Conservation (phyloP, 1,284 basidiomycete genomes). For the Psilocybe mexicana region DNA sequence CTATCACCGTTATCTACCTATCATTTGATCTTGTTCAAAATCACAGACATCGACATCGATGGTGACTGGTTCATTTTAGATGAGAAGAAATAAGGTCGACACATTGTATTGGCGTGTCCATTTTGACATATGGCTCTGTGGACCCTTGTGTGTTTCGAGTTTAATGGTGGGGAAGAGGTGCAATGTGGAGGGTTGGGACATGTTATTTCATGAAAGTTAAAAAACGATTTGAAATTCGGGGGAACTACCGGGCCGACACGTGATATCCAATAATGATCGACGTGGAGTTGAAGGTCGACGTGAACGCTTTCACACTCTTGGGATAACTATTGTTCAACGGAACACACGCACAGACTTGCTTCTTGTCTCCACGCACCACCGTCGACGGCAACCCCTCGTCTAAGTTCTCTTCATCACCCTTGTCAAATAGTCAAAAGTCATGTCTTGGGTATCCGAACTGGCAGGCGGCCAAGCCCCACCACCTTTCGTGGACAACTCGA, state of each 20-base stretch:
- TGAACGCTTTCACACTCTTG: not conserved
- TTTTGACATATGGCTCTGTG: not conserved
- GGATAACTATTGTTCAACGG: not conserved
- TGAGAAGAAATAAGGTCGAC: not conserved
- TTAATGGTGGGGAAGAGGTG: no score
- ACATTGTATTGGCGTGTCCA: not conserved
- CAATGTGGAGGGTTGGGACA: no score
- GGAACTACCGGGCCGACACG: constrained; percentile 1
- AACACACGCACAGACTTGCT: not conserved
- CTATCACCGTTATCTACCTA: not conserved
- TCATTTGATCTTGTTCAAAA: not conserved
- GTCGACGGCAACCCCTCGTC: not conserved
- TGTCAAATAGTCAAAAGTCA: constrained; percentile 16
- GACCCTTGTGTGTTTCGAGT: not conserved
- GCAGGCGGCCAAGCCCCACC: constrained; percentile 42
- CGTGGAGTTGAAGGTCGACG: not conserved
- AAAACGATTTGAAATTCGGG: not conserved
- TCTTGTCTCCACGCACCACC: not conserved
- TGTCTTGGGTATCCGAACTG: constrained; percentile 60
- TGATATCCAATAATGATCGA: constrained; percentile 3
- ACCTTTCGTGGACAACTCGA: constrained; percentile 29
- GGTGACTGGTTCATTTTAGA: no score
- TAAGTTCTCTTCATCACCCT: not conserved
- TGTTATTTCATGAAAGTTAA: no score
- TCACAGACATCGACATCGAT: not conserved